Conservation (phyloP, 257 asterid species). For the Schizonepeta tenuifolia region DNA sequence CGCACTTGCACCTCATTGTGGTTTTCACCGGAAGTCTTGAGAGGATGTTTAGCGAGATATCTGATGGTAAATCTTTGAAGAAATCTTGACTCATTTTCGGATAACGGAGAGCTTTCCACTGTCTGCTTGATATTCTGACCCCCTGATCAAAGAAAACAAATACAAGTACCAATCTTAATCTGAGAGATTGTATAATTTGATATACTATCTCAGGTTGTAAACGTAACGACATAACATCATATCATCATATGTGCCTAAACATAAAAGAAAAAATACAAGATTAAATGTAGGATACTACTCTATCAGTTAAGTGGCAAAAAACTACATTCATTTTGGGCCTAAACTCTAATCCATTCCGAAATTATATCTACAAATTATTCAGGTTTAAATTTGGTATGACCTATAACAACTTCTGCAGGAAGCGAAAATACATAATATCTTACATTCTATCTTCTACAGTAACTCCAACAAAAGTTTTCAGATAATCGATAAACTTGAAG, state of each 20-base stretch:
- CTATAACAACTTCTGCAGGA: background rate
- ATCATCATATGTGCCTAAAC: too few species aligned
- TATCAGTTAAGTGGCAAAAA: background rate
- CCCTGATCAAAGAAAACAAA: background rate
- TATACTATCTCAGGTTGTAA: too few species aligned
- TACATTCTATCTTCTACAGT: background rate
- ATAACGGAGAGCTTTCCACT: too few species aligned
- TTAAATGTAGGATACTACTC: background rate
- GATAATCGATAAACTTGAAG: background rate
- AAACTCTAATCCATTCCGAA: background rate
- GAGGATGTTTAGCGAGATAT: constrained; percentile 37
- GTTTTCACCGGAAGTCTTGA: constrained; percentile 38
- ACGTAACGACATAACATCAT: too few species aligned
- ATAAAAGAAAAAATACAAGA: too few species aligned
- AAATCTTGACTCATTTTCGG: too few species aligned
- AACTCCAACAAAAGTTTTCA: background rate
- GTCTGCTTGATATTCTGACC: too few species aligned
- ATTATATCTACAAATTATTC: too few species aligned
- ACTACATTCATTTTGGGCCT: background rate
- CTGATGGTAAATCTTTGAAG: constrained; percentile 11
- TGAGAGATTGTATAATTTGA: background rate
- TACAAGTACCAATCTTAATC: background rate
- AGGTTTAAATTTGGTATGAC: background rate
- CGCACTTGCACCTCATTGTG: constrained; percentile 27
- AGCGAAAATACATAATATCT: background rate